These are phyloP conservation scores for Candida chauliodis DNA, from an alignment of 805 yeast species.

Conservation along the genomic window DNA sequence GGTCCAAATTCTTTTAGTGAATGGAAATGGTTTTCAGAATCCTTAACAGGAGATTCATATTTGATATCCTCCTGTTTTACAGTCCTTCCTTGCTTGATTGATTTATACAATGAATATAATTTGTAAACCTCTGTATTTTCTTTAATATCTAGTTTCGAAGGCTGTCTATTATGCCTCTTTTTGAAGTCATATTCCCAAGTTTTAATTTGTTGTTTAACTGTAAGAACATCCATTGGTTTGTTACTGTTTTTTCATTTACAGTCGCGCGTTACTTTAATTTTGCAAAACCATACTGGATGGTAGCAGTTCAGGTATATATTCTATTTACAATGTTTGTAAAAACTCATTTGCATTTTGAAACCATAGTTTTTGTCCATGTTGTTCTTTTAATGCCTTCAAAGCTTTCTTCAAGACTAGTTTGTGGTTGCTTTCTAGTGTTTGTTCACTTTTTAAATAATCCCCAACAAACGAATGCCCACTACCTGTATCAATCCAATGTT, in stretches of 20 bases:
- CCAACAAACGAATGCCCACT: constrained; percentile 23
- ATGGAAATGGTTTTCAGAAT: not conserved
- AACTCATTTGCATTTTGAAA: constrained; percentile 9
- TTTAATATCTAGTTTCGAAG: constrained; percentile 34
- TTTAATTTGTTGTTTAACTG: constrained; percentile 30
- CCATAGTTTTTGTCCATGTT: constrained; percentile 4
- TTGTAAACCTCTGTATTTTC: constrained; percentile 22
- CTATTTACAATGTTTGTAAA: constrained; percentile 10
- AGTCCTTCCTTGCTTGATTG: constrained; percentile 12
- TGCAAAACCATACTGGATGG: not conserved
- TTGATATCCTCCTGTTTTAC: not conserved
- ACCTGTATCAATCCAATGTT: constrained; percentile 25
- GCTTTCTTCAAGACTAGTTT: constrained; percentile 21
- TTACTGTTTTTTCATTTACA: not conserved
- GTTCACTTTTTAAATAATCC: constrained; percentile 15
- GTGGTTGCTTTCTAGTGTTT: constrained; percentile 19
- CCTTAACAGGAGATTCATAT: constrained; percentile 1
- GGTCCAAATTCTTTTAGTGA: constrained; percentile 59
- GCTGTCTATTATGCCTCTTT: constrained; percentile 23
- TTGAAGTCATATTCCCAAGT: constrained; percentile 37
- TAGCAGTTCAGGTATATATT: not conserved
- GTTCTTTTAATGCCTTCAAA: not conserved
- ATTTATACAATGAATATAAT: constrained; percentile 30
- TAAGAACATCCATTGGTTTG: constrained; percentile 9
- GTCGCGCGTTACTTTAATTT: too few species aligned